Percentiles rank a stretch among this genome's conserved stretches.
Conservation (phyloP, 345 rosid genomes). For the Diplotaxis tenuifolia region DNA sequence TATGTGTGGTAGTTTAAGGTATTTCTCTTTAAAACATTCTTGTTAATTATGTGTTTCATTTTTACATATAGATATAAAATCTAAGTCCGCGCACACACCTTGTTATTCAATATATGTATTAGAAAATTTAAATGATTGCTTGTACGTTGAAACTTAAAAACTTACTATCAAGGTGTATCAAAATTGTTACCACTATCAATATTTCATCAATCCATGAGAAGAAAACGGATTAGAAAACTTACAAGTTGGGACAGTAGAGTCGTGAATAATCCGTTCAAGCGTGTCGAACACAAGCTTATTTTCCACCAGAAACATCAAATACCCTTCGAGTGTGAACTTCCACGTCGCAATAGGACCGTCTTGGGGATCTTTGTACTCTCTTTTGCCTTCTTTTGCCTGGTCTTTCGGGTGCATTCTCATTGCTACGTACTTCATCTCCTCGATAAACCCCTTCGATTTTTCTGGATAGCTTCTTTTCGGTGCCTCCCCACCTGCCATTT, state of each 20-base stretch:
- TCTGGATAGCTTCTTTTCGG: background rate
- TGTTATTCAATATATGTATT: too few species aligned
- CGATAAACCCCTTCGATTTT: constrained; percentile 72
- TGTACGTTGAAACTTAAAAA: too few species aligned
- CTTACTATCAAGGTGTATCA: too few species aligned
- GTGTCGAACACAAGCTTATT: constrained; percentile 1
- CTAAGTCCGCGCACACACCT: too few species aligned
- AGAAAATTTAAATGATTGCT: too few species aligned
- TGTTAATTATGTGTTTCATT: too few species aligned
- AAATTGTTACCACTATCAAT: too few species aligned
- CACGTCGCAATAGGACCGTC: background rate
- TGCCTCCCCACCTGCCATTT: background rate
- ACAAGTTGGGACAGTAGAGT: background rate
- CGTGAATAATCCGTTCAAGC: background rate
- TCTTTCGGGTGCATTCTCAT: background rate
- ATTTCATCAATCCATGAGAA: background rate
- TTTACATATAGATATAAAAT: too few species aligned
- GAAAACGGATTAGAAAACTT: background rate
- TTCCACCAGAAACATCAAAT: background rate
- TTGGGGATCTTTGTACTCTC: background rate
- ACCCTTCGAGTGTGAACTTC: constrained; percentile 1
- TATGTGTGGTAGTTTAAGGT: too few species aligned
- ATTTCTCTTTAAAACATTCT: too few species aligned
- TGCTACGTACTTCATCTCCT: constrained; percentile 78
- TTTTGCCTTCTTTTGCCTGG: background rate